These are phyloP conservation scores for Acacia confusa DNA, from an alignment of 306 rosid genomes.

Conservation along the genomic window DNA sequence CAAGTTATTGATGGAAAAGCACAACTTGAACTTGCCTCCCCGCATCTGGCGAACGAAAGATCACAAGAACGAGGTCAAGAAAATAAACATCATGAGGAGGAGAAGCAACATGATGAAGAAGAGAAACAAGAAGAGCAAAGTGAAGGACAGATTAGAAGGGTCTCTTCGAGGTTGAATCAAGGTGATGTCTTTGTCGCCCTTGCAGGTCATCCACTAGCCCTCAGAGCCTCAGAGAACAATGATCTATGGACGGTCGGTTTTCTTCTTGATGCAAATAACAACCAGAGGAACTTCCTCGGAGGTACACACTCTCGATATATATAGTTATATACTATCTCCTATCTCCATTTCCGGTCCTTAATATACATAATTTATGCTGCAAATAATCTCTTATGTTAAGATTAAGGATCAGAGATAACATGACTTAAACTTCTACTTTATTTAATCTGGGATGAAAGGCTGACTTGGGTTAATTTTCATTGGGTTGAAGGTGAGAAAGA, in stretches of 20 bases:
- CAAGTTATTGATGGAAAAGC: conserved; percentile 26
- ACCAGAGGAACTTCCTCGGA: conserved; percentile 49
- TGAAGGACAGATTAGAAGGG: conserved; percentile 10
- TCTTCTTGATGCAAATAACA: conserved; percentile 43
- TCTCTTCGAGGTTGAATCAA: conserved; percentile 23
- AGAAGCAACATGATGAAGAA: not conserved
- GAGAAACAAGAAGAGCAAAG: not conserved
- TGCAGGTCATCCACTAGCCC: conserved; percentile 37
- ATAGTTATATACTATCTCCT: too few species aligned
- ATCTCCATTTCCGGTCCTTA: too few species aligned
- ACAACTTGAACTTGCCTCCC: conserved; percentile 22
- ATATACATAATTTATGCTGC: too few species aligned
- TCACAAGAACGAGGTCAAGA: not conserved
- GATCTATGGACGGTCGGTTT: conserved; percentile 29
- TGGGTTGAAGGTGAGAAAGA: conserved; percentile 35
- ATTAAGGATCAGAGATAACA: too few species aligned
- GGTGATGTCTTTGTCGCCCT: conserved; percentile 40
- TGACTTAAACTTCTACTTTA: too few species aligned
- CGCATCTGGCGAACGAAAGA: not conserved
- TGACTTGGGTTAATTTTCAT: not conserved
- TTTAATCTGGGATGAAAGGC: too few species aligned
- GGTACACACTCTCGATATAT: conserved; percentile 4
- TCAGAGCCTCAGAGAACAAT: conserved; percentile 24
- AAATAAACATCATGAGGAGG: not conserved
- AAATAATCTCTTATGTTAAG: too few species aligned